Evolutionary conservation across 441 rosid species (phyloP).

Genomic region (Capsella rubella): DNA sequence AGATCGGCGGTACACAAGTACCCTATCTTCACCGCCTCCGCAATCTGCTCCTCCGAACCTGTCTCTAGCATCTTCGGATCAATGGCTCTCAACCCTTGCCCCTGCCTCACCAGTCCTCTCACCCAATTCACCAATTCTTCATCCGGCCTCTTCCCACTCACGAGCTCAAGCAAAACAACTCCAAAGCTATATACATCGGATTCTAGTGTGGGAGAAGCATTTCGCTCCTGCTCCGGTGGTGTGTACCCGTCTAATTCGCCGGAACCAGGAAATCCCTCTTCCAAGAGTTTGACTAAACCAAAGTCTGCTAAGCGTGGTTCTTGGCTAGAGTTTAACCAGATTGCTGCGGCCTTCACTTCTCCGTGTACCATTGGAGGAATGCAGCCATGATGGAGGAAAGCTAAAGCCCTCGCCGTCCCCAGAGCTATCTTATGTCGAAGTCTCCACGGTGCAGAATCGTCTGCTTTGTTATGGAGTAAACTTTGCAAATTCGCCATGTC

Average conservation of each 20-base stretch:
- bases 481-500: slow-evolving; percentile 84
- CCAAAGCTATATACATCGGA: slow-evolving; percentile 95
- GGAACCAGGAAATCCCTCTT: slow-evolving; percentile 63
- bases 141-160: slow-evolving; percentile 78
- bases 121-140: slow-evolving; percentile 80
- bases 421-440: slow-evolving; percentile 83
- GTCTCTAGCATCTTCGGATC: slow-evolving; percentile 68
- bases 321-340: slow-evolving; percentile 75
- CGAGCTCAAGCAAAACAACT: slow-evolving; percentile 83
- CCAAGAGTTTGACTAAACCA: slow-evolving; percentile 78
- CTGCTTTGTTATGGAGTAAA: slow-evolving; percentile 66
- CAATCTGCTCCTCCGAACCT: slow-evolving; percentile 61
- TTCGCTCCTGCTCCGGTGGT: slow-evolving; percentile 68
- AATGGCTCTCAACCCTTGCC: slow-evolving; percentile 61
- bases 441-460: slow-evolving; percentile 68
- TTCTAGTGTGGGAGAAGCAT: slow-evolving; percentile 64
- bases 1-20: slow-evolving; percentile 91
- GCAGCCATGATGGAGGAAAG: slow-evolving; percentile 95
- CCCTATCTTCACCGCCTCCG: slow-evolving; percentile 91
- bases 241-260: slow-evolving; percentile 68
- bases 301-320: slow-evolving; percentile 91
- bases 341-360: slow-evolving; percentile 83
- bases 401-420: slow-evolving; percentile 90
- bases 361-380: slow-evolving; percentile 86
- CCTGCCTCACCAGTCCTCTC: slow-evolving; percentile 70